A percentile compares a stretch with the other conserved stretches of the same genome.
phyloP scores from a whole-genome alignment of 1,284 basidiomycete genomes.

The Quambalaria eucalypti region DNA sequence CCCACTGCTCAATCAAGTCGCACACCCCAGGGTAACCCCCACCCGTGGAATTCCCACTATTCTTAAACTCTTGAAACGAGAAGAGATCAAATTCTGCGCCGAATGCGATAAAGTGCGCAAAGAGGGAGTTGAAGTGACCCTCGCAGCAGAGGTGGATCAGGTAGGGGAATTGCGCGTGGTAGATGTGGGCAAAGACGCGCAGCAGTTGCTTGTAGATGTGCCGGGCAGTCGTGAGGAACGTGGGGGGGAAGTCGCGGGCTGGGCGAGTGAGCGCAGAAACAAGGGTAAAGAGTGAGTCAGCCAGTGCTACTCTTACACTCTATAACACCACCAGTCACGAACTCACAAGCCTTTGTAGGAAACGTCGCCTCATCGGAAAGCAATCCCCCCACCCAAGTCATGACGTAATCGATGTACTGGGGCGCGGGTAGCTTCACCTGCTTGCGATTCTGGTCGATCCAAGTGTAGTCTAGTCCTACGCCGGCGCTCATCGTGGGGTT shows the following conservation, averaged over 20 bases:
- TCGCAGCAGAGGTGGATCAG: conserved; percentile 87
- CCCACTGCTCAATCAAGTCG: conserved; percentile 80
- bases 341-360: conserved; percentile 84
- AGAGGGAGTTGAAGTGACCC: conserved; percentile 95
- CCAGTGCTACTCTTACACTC: neutral
- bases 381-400: conserved; percentile 94
- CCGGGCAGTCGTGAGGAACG: conserved; percentile 84
- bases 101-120: conserved; percentile 92
- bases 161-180: conserved; percentile 85
- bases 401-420: conserved; percentile 96
- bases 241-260: conserved; percentile 83
- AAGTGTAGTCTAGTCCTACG: conserved; percentile 82
- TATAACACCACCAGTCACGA: conserved; percentile 11
- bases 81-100: conserved; percentile 72
- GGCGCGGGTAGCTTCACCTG: conserved; percentile 87
- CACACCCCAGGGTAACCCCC: conserved; percentile 57
- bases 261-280: conserved; percentile 2
- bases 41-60: conserved; percentile 18
- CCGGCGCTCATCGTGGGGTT: conserved; percentile 94
- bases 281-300: neutral
- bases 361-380: conserved; percentile 86
- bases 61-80: conserved; percentile 63
- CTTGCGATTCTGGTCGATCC: conserved; percentile 78
- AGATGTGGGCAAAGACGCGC: conserved; percentile 93
- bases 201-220: conserved; percentile 95